A percentile compares a stretch with the other conserved stretches of the same genome.
These are phyloP conservation scores for Gypsophila paniculata DNA, from an alignment of 179 eudicot genomes.

Conservation along the genomic window DNA sequence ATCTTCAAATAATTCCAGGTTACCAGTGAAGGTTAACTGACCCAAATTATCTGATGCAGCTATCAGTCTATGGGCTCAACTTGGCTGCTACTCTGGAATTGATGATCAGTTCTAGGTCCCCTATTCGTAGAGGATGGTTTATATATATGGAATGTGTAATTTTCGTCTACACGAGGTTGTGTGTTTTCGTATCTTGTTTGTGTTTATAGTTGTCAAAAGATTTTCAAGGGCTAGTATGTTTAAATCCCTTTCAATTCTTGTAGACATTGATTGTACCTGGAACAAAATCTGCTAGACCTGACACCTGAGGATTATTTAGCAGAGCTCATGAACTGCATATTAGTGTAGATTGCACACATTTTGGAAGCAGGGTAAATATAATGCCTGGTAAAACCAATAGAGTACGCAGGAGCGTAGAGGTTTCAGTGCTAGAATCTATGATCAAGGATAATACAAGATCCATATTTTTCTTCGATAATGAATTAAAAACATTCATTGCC, in stretches of 20 bases:
- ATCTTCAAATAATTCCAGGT: not conserved
- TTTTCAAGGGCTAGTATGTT: not conserved
- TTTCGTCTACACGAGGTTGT: not conserved
- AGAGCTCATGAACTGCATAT: not conserved
- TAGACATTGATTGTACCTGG: not conserved
- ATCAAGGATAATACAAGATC: no score
- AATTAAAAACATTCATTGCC: no score
- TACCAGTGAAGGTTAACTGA: not conserved
- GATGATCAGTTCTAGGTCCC: not conserved
- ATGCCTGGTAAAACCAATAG: no score
- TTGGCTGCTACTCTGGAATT: not conserved
- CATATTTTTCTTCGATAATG: no score
- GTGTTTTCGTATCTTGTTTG: not conserved
- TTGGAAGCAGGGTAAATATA: not conserved
- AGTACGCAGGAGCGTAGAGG: no score
- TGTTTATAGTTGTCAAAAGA: slow-evolving; percentile 1
- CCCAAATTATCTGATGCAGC: slow-evolving; percentile 3
- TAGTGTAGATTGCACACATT: not conserved
- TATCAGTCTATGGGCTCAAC: slow-evolving; percentile 7
- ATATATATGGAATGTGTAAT: not conserved
- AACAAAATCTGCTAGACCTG: not conserved
- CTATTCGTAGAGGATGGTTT: not conserved
- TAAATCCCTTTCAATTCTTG: not conserved
- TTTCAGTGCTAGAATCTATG: no score
- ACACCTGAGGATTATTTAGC: not conserved